These are phyloP conservation scores for Trypanosoma cruzi DNA, from an alignment of 208 protist genomes.

Conservation along the genomic window DNA sequence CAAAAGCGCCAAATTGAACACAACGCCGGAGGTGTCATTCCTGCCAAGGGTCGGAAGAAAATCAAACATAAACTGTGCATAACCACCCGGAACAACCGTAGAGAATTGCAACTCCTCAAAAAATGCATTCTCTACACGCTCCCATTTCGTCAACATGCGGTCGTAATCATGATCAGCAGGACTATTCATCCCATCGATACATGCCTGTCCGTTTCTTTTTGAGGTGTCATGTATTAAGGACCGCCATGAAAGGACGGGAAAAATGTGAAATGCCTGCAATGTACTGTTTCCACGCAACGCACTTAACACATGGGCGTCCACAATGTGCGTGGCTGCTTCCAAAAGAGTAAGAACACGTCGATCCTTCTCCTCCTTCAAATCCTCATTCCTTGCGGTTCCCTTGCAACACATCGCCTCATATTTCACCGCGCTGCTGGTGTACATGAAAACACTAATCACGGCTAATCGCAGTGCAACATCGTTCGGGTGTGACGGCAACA, in stretches of 20 bases:
- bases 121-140: conserved; percentile 9
- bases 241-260: conserved; percentile 5
- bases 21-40: not conserved
- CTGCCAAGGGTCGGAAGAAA: conserved; percentile 21
- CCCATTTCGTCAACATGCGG: not conserved
- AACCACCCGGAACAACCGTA: conserved; percentile 32
- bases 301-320: conserved; percentile 11
- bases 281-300: conserved; percentile 26
- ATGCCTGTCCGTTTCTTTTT: not conserved
- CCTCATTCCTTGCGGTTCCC: not conserved
- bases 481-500: conserved; percentile 4
- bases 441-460: conserved; percentile 52
- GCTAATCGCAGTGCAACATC: conserved; percentile 50
- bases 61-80: conserved; percentile 37
- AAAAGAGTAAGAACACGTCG: conserved; percentile 5
- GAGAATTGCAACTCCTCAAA: conserved; percentile 18
- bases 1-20: not conserved
- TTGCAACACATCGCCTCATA: not conserved
- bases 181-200: not conserved
- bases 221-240: not conserved
- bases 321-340: conserved; percentile 7
- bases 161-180: not conserved
- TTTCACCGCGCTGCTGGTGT: conserved; percentile 10
- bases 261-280: conserved; percentile 39
- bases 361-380: not conserved